Evolutionary conservation across 805 yeast species (phyloP), one percentile per base, ranked within the genome.

Genomic region (Cyberlindnera amylophila): DNA sequence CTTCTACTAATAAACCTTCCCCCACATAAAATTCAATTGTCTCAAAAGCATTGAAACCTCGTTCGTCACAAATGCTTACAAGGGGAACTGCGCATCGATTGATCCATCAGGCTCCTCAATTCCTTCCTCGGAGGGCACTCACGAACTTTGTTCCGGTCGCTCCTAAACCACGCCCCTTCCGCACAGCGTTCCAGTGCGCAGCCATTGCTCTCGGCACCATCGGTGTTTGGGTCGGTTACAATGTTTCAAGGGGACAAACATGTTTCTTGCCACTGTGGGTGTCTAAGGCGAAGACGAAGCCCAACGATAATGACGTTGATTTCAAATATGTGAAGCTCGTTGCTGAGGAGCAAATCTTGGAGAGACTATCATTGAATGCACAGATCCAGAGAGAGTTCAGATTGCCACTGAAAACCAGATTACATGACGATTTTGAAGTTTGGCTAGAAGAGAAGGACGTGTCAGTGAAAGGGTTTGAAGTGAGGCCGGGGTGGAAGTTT

Each of bases 291-390:
- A 54, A 47, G 37, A 35, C 49, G 21, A 26, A 33, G 13, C 52
- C 52, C 2, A 14, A 31, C 4, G 29, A 29, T 2, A 40, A 45
- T 10, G 49, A 45, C 15, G 44, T 54, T n/a, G 60, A 55, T 34
- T 28, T 44, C 10, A 44, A 46, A 26, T 36, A 41, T 15, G 45
- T 57, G 6, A 46, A 48, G 18, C 16, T 30, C 12, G 49, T 47
- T n/a, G 54, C 54, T 1, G 51, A 53, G 19, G 58, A 54, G 15
- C 58, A 51, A 41, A 33, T 57, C 26, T 33, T 57, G 32, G 60
- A 57, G 32, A 39, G 54, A 33, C 33, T 57, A 7, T 51, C 55
- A 4, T 21, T 55, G 14, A 45, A 55, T 35, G 42, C 34, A 3
- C 21, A 32, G 10, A 50, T 57, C 9, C 51, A 53, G 35, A 16